phyloP scores from a whole-genome alignment of 306 rosid species.

The Bauhinia variegata region DNA sequence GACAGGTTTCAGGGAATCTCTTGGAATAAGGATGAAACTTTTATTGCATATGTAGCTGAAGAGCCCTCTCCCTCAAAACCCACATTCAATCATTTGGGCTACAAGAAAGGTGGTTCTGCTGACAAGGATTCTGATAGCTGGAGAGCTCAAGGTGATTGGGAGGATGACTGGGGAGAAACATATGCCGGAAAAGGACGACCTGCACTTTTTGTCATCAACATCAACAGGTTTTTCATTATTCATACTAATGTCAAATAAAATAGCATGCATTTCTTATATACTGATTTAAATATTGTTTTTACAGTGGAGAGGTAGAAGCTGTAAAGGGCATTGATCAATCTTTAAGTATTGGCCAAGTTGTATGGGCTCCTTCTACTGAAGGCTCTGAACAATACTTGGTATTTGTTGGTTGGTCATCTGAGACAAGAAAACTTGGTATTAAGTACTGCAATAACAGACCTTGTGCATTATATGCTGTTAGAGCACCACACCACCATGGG shows the following conservation, averaged over 20 bases:
- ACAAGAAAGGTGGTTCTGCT: constrained; percentile 55
- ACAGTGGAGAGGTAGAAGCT: constrained; percentile 78
- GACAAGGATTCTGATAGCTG: constrained; percentile 71
- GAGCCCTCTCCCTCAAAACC: constrained; percentile 84
- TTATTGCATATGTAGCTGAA: constrained; percentile 87
- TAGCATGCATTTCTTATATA: background rate
- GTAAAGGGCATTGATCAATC: constrained; percentile 71
- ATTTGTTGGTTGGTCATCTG: constrained; percentile 90
- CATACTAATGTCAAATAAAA: background rate
- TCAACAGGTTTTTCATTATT: constrained; percentile 54
- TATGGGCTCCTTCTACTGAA: constrained; percentile 76
- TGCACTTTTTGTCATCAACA: constrained; percentile 72
- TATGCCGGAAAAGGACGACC: constrained; percentile 94
- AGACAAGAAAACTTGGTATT: constrained; percentile 87
- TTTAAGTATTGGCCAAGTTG: constrained; percentile 91
- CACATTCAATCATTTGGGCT: constrained; percentile 68
- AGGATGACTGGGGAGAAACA: constrained; percentile 95
- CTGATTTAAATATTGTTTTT: constrained; percentile 31
- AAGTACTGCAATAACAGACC: constrained; percentile 87
- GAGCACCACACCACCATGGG: constrained; percentile 48
- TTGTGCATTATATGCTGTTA: constrained; percentile 75
- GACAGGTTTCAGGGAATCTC: constrained; percentile 98
- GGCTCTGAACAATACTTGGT: constrained; percentile 65
- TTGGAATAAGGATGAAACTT: constrained; percentile 80
- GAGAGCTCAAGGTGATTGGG: constrained; percentile 93